Evolutionary conservation across 768 basidiomycete genomes (phyloP).

Genomic region (Russula sp.): DNA sequence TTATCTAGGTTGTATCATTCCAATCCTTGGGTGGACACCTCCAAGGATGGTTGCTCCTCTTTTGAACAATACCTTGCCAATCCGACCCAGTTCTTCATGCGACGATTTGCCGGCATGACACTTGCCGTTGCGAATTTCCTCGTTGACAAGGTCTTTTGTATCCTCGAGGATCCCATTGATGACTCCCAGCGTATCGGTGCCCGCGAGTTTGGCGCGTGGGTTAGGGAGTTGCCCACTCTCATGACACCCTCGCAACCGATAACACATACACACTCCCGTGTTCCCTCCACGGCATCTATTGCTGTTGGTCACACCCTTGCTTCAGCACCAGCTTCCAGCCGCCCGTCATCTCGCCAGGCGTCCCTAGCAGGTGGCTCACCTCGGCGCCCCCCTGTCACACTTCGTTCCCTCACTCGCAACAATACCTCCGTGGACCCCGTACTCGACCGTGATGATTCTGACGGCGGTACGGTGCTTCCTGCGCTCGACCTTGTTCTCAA

Average conservation of each 20-base stretch:
- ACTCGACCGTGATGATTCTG: constrained; percentile 20
- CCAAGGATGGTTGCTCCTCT: constrained; percentile 68
- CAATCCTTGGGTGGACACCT: constrained; percentile 97
- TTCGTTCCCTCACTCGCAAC: constrained; percentile 51
- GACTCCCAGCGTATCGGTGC: constrained; percentile 62
- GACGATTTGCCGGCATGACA: constrained; percentile 87
- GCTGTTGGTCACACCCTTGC: constrained; percentile 52
- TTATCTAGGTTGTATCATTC: constrained; percentile 81
- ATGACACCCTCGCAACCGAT: constrained; percentile 39
- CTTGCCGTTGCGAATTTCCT: constrained; percentile 80
- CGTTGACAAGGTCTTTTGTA: constrained; percentile 75
- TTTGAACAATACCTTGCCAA: constrained; percentile 75
- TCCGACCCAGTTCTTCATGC: constrained; percentile 81
- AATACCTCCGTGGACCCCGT: constrained; percentile 48
- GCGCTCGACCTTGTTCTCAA: constrained; percentile 22
- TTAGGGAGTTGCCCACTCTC: constrained; percentile 68
- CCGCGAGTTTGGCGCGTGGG: constrained; percentile 80
- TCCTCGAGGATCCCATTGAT: constrained; percentile 60
- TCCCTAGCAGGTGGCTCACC: constrained; percentile 36
- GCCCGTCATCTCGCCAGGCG: constrained; percentile 61
- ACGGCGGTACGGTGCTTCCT: constrained; percentile 11
- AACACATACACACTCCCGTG: constrained; percentile 45
- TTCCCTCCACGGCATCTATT: constrained; percentile 51
- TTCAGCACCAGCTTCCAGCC: constrained; percentile 58
- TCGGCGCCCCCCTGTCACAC: constrained; percentile 46